A percentile compares a stretch with the other conserved stretches of the same genome.
These are phyloP conservation scores for Neocucurbitaria cava DNA, from an alignment of 2,329 filamentous ascomycete species.

Conservation along the genomic window DNA sequence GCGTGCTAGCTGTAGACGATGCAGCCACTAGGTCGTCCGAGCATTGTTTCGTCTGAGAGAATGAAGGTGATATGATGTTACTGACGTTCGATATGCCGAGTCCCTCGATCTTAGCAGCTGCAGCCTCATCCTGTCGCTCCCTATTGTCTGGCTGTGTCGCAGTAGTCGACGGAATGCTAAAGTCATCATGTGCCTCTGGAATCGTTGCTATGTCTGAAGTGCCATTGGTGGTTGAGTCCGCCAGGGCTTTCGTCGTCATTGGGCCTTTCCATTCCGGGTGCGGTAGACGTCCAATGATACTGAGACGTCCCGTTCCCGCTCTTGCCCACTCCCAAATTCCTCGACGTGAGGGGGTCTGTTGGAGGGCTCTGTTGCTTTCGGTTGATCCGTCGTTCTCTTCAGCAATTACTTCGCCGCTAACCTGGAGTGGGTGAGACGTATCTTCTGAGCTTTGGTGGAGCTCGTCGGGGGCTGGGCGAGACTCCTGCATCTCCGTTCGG, in stretches of 20 bases:
- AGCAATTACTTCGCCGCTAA: constrained; percentile 4
- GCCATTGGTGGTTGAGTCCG: constrained; percentile 16
- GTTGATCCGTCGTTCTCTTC: constrained; percentile 8
- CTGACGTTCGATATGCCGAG: constrained; percentile 27
- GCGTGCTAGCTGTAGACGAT: constrained; percentile 33
- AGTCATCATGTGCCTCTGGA: constrained; percentile 35
- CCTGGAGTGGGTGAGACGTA: constrained; percentile 34
- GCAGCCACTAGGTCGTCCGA: constrained; percentile 44
- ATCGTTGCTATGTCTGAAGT: constrained; percentile 14
- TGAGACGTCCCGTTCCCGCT: constrained; percentile 35
- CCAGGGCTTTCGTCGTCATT: constrained; percentile 19
- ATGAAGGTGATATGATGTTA: constrained; percentile 26
- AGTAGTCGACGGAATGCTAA: constrained; percentile 38
- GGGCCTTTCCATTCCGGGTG: constrained; percentile 38
- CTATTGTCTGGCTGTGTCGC: constrained; percentile 27
- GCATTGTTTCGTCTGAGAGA: constrained; percentile 43
- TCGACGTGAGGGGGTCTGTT: constrained; percentile 29
- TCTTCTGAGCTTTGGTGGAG: constrained; percentile 45
- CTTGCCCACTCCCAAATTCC: constrained; percentile 47
- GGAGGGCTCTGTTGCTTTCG: constrained; percentile 6
- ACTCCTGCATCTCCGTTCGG: constrained; percentile 19
- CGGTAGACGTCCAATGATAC: constrained; percentile 38
- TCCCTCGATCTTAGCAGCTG: constrained; percentile 31
- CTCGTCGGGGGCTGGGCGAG: constrained; percentile 40
- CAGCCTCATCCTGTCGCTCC: constrained; percentile 12